Base-by-base conservation (phyloP, 2,329 filamentous ascomycete genomes). In the Aspergillus fijiensis region DNA sequence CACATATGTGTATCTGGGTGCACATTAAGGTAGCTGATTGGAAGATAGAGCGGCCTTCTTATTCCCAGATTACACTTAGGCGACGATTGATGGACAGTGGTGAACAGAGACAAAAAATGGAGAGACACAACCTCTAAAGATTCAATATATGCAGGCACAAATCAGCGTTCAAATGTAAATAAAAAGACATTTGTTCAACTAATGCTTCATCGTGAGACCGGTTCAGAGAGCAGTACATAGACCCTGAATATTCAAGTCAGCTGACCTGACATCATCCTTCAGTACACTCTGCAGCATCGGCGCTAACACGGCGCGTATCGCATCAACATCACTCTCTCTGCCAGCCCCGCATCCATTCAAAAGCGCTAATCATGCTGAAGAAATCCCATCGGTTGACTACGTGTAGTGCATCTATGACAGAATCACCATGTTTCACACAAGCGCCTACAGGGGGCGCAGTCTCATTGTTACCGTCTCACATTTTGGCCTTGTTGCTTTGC, bases 381-480 rank as follows among this genome's bases (percentile, higher is more conserved):
- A 31, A 49, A 39, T 25, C 49, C 42, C 42, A 29, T 51, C 47
- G 25, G 29, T 39, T 35, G 45, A 48, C 29, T 59, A 62, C 31
- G 50, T 57, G 49, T 52, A 19, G 33, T 31, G n/a, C 29, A n/a
- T 25, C 59, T 48, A 51, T 49, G 45, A n/a, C 47, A 48, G 65
- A 65, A 56, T 60, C 60, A 60, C 61, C 50, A 57, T 42, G 70
- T 74, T 71, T 73, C 69, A 72, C 57, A 55, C 62, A 53, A 60
- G 73, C 72, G 73, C 72, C 59, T 70, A 69, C 62, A 65, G 56
- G 42, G 50, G 49, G 49, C 59, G 55, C 50, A 60, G 57, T 65
- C 63, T 63, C 60, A 42, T 60, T 48, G 31, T 51, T 51, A 51
- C 60, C 59, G 70, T 74, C 67, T 73, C 68, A 70, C 61, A 62